These are phyloP conservation scores for Sporothrix pallida DNA, from an alignment of 2,329 filamentous ascomycete genomes.

Conservation along the genomic window DNA sequence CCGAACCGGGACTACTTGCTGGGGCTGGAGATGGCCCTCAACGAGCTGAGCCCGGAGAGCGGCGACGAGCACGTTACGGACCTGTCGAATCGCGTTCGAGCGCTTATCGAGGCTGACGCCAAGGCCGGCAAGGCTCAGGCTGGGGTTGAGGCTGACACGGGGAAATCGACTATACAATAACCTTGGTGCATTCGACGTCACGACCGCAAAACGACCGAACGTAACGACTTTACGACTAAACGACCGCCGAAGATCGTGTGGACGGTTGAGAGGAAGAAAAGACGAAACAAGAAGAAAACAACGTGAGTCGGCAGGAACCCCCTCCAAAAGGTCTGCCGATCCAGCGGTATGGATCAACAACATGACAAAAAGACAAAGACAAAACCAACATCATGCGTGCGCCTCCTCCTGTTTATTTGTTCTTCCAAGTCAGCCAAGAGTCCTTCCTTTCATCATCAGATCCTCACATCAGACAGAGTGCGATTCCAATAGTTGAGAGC, in stretches of 20 bases:
- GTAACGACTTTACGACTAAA: neutral
- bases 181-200: neutral
- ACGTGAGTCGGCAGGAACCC: constrained; percentile 8
- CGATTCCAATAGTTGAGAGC: constrained; percentile 53
- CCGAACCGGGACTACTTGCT: constrained; percentile 90
- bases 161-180: neutral
- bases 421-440: constrained; percentile 32
- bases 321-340: constrained; percentile 22
- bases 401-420: constrained; percentile 39
- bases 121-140: neutral
- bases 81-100: constrained; percentile 73
- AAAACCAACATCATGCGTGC: constrained; percentile 39
- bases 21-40: constrained; percentile 75
- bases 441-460: neutral
- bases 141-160: too few relatives aligned
- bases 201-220: neutral
- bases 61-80: constrained; percentile 85
- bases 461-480: constrained; percentile 43
- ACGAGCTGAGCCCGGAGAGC: constrained; percentile 74
- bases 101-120: constrained; percentile 49
- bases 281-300: neutral
- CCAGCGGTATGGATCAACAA: constrained; percentile 18
- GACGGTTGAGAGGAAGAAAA: constrained; percentile 6
- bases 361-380: constrained; percentile 14
- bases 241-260: neutral